These are phyloP conservation scores for Albifimbria verrucaria DNA, from an alignment of 2,329 filamentous ascomycete species.

Conservation along the genomic window DNA sequence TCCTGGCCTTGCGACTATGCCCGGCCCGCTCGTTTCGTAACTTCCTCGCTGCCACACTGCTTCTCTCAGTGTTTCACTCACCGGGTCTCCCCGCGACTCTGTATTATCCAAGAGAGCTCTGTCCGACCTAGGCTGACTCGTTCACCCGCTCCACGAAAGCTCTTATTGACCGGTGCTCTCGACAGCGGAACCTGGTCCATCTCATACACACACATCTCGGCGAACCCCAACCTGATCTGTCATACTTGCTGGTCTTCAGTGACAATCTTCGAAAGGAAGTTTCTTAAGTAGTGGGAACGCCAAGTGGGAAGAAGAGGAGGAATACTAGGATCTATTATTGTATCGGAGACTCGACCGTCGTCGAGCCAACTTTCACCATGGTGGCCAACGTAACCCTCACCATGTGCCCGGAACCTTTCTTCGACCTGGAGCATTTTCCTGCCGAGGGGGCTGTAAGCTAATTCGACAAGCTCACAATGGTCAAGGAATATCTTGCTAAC, in stretches of 20 bases:
- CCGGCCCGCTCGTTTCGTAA: neutral
- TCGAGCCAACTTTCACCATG: constrained; percentile 17
- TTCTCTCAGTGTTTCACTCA: neutral
- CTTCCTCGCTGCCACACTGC: neutral
- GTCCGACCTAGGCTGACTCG: too few species aligned
- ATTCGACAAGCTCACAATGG: neutral
- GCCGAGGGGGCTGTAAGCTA: constrained; percentile 60
- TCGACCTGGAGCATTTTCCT: constrained; percentile 60
- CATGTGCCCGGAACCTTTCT: constrained; percentile 66
- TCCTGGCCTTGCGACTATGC: neutral
- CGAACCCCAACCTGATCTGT: neutral
- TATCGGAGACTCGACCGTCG: neutral
- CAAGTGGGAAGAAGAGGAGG: neutral
- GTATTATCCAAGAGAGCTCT: too few species aligned
- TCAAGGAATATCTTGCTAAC: constrained; percentile 6
- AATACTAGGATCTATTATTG: neutral
- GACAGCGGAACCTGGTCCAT: neutral
- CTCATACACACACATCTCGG: too few species aligned
- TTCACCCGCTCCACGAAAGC: too few species aligned
- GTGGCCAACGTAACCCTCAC: constrained; percentile 36
- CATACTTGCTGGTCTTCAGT: neutral
- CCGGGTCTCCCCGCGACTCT: neutral
- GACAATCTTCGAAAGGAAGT: too few species aligned
- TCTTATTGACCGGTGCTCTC: too few species aligned
- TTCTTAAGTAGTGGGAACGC: too few species aligned